These are phyloP conservation scores for Wolfiporia cocos DNA, from an alignment of 1,284 basidiomycete species.

Conservation along the genomic window DNA sequence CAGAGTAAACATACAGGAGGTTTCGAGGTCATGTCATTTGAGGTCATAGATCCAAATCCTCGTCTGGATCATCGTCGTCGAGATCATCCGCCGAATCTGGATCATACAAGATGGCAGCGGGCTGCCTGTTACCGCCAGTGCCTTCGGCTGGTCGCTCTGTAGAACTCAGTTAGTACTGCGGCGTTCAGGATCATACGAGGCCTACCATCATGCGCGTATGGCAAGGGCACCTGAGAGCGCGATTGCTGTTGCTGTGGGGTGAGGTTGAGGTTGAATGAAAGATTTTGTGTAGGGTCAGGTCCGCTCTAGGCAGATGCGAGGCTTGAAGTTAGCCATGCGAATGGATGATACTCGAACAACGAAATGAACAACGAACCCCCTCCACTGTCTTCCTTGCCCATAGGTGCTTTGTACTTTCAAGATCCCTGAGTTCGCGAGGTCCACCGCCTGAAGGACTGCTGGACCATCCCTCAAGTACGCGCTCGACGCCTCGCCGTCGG, in stretches of 20 bases:
- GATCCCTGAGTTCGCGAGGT: slow-evolving; percentile 39
- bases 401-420: slow-evolving; percentile 44
- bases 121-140: slow-evolving; percentile 2
- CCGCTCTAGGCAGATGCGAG: slow-evolving; percentile 30
- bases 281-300: slow-evolving; percentile 54
- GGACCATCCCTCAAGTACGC: slow-evolving; percentile 60
- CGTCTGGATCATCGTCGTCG: slow-evolving; percentile 87
- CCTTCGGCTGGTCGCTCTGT: slow-evolving; percentile 1
- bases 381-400: slow-evolving; percentile 33
- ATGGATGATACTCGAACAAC: background rate
- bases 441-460: slow-evolving; percentile 13
- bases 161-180: slow-evolving; percentile 21
- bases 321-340: background rate
- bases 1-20: no score
- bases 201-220: slow-evolving; percentile 79
- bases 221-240: slow-evolving; percentile 76
- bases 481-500: slow-evolving; percentile 49
- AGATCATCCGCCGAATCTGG: slow-evolving; percentile 87
- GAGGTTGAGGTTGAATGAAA: slow-evolving; percentile 82
- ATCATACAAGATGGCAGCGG: slow-evolving; percentile 58
- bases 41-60: slow-evolving; percentile 79
- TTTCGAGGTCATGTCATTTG: no score
- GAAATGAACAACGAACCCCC: slow-evolving; percentile 34
- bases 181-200: background rate
- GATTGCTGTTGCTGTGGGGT: slow-evolving; percentile 81